Evolutionary conservation across 2,329 filamentous ascomycete species (phyloP).

Genomic region (Stemphylium lycopersici): DNA sequence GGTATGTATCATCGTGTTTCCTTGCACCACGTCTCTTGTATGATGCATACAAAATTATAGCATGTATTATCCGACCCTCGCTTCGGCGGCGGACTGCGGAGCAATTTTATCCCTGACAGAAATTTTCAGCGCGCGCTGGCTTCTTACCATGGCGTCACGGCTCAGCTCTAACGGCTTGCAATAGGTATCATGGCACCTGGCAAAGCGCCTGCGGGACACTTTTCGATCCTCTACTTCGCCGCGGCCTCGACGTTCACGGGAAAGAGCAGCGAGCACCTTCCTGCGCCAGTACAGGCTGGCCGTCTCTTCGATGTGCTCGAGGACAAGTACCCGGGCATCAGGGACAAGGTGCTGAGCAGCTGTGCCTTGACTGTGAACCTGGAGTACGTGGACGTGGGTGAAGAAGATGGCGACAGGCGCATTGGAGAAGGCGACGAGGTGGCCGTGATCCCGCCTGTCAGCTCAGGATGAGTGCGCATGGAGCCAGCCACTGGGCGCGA

Average conservation of each 20-base stretch:
- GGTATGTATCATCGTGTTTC: conserved; percentile 23
- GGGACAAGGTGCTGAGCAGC: conserved; percentile 69
- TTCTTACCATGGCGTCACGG: neutral
- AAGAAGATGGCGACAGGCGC: conserved; percentile 56
- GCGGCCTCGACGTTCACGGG: conserved; percentile 72
- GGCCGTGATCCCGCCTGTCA: conserved; percentile 86
- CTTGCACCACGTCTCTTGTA: conserved; percentile 10
- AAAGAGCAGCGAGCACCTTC: conserved; percentile 69
- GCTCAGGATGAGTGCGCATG: conserved; percentile 63
- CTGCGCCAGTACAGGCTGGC: conserved; percentile 68
- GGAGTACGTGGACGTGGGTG: conserved; percentile 76
- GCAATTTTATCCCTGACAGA: conserved; percentile 40
- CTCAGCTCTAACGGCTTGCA: conserved; percentile 22
- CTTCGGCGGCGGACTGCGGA: conserved; percentile 42
- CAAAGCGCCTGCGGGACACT: conserved; percentile 67
- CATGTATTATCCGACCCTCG: conserved; percentile 58
- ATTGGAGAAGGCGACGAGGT: conserved; percentile 81
- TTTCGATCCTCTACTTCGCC: conserved; percentile 83
- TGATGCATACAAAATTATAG: conserved; percentile 52
- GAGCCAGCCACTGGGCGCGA: neutral
- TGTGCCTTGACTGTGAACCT: conserved; percentile 82
- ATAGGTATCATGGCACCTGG: conserved; percentile 46
- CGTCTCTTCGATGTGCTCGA: conserved; percentile 73
- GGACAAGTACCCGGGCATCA: conserved; percentile 71
- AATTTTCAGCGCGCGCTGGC: conserved; percentile 7